Evolutionary conservation across 2,329 filamentous ascomycete species (phyloP), one percentile per base, ranked within the genome.

Genomic region (Apiospora phragmitis): DNA sequence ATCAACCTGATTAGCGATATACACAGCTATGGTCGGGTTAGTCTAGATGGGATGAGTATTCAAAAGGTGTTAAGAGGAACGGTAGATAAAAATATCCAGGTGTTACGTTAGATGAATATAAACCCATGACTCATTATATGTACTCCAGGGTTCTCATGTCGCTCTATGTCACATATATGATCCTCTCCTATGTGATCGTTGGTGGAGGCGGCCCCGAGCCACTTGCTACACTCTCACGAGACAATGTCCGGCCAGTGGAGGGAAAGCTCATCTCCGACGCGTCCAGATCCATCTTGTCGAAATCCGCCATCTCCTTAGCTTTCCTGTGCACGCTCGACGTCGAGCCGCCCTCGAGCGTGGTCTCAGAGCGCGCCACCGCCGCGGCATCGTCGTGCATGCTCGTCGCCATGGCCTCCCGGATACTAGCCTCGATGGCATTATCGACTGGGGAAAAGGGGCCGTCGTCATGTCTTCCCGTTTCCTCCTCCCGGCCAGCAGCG

Each of bases 331-430:
- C 55, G 18, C 55, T 62, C 18, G 55, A 62, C 18, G 55, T 62
- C 29, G 55, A 62, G 18, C 55, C 55, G 18, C 18, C 55, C 16
- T 35, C 68, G 24, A 72, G 55, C 6, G 67, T 62, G 26, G 69
- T 65, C 21, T 24, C 43, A 67, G 69, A 35, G 51, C 71, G 69
- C 18, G 72, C 29, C 4, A 70, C 32, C 29, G 45, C n/a, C 32
- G 45, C 47, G 11, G 21, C 21, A 32, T 68, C 68, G 42, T 76
- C 72, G n/a, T 70, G 73, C 42, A 79, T 72, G 26, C 75, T 73
- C 14, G 76, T 78, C 24, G 75, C 73, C 76, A 80, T 76, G 41
- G 79, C 79, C 70, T 80, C 79, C 43, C 74, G 73, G 45, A 80
- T 76, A 35, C 76, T 78, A 35, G 75, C 76, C 11, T 76, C 69